Base-by-base conservation (phyloP, 2,329 filamentous ascomycete genomes). In the Apiospora hydei region DNA sequence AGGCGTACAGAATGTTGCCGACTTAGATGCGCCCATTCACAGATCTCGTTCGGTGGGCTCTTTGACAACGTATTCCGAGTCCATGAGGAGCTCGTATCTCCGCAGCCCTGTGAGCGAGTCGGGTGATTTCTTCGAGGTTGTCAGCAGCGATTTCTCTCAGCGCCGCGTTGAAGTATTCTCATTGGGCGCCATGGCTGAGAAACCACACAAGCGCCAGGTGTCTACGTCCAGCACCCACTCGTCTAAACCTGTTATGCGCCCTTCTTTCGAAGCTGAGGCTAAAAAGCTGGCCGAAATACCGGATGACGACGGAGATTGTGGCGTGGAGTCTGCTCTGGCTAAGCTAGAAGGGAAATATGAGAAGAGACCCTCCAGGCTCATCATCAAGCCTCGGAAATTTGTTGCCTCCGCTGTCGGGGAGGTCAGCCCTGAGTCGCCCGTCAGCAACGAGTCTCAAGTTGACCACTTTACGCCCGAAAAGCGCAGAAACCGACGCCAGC, bases 281-380 rank as follows among this genome's bases (percentile, higher is more conserved):
- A 91, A 95, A 72, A 94, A 94, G 77, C 89, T 99, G 70, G 94
- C 95, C 2, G 91, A 93, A 71, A 94, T 98, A 38, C 94, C 96
- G 0, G 95, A 98, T 78, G 94, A 97, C 49, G 88, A 91, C 73
- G 92, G 92, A 66, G 94, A 97, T 78, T 94, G 94, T 8, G 96
- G 96, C 16, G 91, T 98, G 38, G 96, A 98, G 79, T 95, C 95
- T n/a, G 94, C 96, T 0, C 82, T 99, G 69, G 83, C 95, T 77
- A 99, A 98, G 78, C 87, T 99, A 0, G 96, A 99, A 83, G 96
- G 96, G 13, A 96, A 90, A 76, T 96, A 92, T 76, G 88, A 92
- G 79, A 91, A 87, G 76, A 89, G 82, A 76, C 74, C 80, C 0
- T 80, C 80, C 41, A 83, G 82, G 70, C 78, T 84, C 16, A 85